phyloP scores from a whole-genome alignment of 306 rosid genomes.

The Acacia crassicarpa region DNA sequence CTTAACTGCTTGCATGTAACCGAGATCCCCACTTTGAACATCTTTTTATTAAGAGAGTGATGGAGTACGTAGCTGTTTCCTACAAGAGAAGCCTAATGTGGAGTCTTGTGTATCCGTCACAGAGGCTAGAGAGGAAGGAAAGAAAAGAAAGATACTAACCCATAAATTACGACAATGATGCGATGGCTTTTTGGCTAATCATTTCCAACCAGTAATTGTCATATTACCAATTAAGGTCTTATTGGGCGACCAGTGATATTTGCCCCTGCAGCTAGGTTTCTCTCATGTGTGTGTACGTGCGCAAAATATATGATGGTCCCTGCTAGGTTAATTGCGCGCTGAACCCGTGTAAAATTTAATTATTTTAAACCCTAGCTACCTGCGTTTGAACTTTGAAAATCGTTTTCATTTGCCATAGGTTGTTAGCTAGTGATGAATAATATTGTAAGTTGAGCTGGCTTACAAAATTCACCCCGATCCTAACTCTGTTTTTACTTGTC shows the following conservation, averaged over 20 bases:
- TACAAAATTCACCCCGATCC: neutral
- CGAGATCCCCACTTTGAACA: neutral
- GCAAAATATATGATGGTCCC: too few species aligned
- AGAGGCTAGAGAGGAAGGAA: neutral
- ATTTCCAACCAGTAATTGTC: neutral
- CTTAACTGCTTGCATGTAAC: neutral
- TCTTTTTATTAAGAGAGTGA: conserved; percentile 11
- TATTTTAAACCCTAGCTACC: neutral
- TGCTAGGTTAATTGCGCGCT: neutral
- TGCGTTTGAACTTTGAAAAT: neutral
- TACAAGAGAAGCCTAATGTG: conserved; percentile 36
- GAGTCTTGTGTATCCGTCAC: neutral
- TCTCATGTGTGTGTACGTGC: neutral
- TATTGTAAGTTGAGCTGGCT: neutral
- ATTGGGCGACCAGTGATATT: neutral
- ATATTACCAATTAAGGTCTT: neutral
- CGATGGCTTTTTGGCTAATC: conserved; percentile 5
- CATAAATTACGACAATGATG: neutral
- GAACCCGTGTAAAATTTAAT: neutral
- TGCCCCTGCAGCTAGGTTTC: neutral
- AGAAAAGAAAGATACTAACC: too few species aligned
- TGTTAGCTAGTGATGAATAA: neutral
- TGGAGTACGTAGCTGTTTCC: neutral
- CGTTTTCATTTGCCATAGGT: neutral
- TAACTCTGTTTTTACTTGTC: neutral